Evolutionary conservation across 495 filamentous ascomycete species (phyloP), one percentile per base, ranked within the genome.

Genomic region (Penicillium bovifimosum): DNA sequence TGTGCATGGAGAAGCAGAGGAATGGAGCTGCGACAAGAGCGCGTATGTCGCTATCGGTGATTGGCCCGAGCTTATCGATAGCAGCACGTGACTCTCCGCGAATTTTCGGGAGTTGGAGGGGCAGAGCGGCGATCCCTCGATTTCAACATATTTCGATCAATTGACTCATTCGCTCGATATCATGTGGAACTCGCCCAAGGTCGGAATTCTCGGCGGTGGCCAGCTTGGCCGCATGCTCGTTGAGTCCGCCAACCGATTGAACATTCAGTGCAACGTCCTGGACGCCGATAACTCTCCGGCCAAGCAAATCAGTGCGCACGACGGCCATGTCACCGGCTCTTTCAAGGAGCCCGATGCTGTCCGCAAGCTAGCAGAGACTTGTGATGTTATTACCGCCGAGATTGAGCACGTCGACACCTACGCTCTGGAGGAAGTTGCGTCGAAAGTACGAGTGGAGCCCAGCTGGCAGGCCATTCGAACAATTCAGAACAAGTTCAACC

Each of bases 401-500:
- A 97, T 97, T 56, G 93, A 98, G 71, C 93, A 98, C 74, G 91
- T 98, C 49, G 84, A 98, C 59, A 96, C 92, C 38, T 74, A 90
- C 42, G 87, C 91, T n/a, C 77, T 97, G 28, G 88, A 96, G 66
- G 86, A 95, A 52, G 79, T 96, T 38, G 81, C 84, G 11, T 73
- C 86, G 36, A 66, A 79, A 47, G 71, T 76, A 34, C 69, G 70
- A 31, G 79, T 95, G n/a, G 86, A 96, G 63, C 93, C 93, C 16
- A 87, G 83, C 50, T 96, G 89, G 89, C 79, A 80, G 70, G 95
- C 93, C 8, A 83, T 97, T 50, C 83, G 89, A 17, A 85, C 84
- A 24, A 96, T 98, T 54, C 95, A 98, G 76, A 92, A 98, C 76
- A 98, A 98, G 71, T 97, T 82, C 68, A 73, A 82, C 63, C 93